Percentiles rank a stretch among this genome's conserved stretches.
phyloP scores from a whole-genome alignment of 2,329 filamentous ascomycete genomes.

The Furcasterigmium furcatum region DNA sequence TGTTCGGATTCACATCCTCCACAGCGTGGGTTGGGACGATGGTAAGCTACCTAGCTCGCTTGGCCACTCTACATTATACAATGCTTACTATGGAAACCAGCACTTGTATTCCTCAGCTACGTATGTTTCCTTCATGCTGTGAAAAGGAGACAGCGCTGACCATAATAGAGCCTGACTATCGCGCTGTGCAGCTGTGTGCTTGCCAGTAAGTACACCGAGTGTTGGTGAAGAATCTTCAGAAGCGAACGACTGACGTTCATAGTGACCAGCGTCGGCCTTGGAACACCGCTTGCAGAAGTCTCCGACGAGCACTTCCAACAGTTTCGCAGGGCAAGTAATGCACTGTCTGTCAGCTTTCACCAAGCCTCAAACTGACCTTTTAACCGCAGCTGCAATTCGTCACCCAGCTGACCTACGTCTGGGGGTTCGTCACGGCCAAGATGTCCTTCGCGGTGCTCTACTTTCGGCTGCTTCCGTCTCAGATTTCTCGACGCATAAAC shows the following conservation, averaged over 20 bases:
- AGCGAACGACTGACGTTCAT: neutral
- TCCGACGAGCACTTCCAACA: constrained; percentile 6
- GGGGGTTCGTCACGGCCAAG: constrained; percentile 13
- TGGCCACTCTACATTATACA: neutral
- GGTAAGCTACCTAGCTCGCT: constrained; percentile 7
- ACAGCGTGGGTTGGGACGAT: constrained; percentile 12
- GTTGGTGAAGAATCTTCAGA: too few relatives aligned
- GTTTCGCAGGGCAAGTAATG: constrained; percentile 6
- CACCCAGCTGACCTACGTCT: constrained; percentile 12
- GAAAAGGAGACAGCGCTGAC: neutral
- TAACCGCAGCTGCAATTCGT: constrained; percentile 11
- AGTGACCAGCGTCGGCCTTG: constrained; percentile 13
- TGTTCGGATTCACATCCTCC: constrained; percentile 7
- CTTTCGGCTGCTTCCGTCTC: constrained; percentile 10
- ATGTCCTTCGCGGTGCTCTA: constrained; percentile 13
- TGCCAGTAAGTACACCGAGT: constrained; percentile 5
- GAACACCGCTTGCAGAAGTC: constrained; percentile 9
- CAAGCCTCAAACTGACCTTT: neutral
- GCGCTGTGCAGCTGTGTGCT: constrained; percentile 11
- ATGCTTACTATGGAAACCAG: constrained; percentile 5
- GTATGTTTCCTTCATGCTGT: neutral
- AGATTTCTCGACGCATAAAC: constrained; percentile 9
- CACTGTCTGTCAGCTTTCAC: neutral
- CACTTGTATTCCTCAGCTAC: constrained; percentile 10
- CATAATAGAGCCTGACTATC: constrained; percentile 8